Base-by-base conservation (phyloP, 1,284 basidiomycete genomes). In the Afroboletus lepidellus region DNA sequence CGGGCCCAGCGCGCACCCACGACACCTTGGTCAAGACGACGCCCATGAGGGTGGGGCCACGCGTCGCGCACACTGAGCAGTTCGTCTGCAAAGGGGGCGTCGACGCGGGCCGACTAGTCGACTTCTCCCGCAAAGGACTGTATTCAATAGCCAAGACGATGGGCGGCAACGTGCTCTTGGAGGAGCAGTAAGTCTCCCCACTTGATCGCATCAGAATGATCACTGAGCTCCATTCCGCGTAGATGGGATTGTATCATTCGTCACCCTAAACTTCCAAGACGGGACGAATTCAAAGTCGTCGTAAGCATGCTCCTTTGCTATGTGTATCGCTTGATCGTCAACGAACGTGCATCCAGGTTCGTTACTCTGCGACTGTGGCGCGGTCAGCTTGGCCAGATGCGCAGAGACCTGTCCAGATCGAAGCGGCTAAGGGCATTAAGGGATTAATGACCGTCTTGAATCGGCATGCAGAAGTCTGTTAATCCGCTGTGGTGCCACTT, bases 191-290 rank as follows among this genome's bases (percentile, higher is more conserved):
- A 51, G 71, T 52, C 44, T 49, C 47, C 53, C 47, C 44, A 12
- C 42, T 53, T 46, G 63, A 55, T 63, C 50, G 43, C 38, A 48
- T 53, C 56, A 56, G 16, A 53, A 51, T 54, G 54, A 64, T 60
- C 29, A 55, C 58, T 46, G 12, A 18, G 20, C 21, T 48, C 46
- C 54, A 50, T 60, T 53, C 55, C 49, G 39, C 51, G 30, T 43
- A 73, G 71, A 58, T 70, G 69, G 71, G 61, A 70, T 41, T 73
- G 70, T 49, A 61, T 63, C 37, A 71, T 70, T 41, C 68, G 65
- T 44, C 58, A 71, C 41, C 48, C 69, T 37, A 62, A 44, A 41
- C 60, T 61, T 46, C 69, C 59, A 38, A 69, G 58, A 54, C 65
- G 55, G 18, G 57, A 60, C 41, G 63, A 69, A 50, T 72, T 69